Evolutionary conservation across 192 early-diverging fungal species (phyloP), one percentile per base, ranked within the genome.

Genomic region (Mortierella alpina): DNA sequence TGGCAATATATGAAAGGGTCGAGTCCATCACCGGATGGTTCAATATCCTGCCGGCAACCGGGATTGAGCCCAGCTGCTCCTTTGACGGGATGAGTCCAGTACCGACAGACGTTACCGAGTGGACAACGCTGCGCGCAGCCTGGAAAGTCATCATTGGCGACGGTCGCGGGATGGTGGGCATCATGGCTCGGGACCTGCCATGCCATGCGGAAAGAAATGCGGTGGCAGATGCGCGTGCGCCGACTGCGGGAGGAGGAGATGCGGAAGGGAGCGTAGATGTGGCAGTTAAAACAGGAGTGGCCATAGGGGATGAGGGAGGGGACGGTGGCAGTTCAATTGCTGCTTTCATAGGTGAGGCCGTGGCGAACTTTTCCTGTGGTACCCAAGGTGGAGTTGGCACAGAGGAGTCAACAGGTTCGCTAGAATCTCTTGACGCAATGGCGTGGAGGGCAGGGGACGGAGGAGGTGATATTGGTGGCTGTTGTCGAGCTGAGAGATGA

Each of bases 11-110:
- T 1, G 64, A 47, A 41, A 80, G 52, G 12, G 77, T 80, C 13
- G 77, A 80, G 39, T 80, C 77, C 66, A 72, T 80, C 14, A 80
- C 77, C 13, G 77, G 77, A 20, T 80, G 77, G 12, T 60, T 63
- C 61, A 80, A 63, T 47, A 80, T 68, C 20, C 77, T 46, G 23
- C 70, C 70, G 1, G 77, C 77, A 12, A 80, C 70, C 31, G 77
- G 77, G 20, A 80, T 47, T 0, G 77, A 52, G 7, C 59, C 66
- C 31, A 80, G 52, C 41, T 72, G 64, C 42, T 80, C 77, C 61
- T 80, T 80, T 14, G 77, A 68, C 5, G 70, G 77, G 46, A 80
- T 44, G 8, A 72, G 11, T 0, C 77, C 77, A 17, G 65, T 80
- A 22, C 77, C 77, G 14, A 60, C 77, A 10, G 77, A 67, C 5